These are phyloP conservation scores for Madurella mycetomatis DNA, from an alignment of 2,329 filamentous ascomycete species.

Conservation along the genomic window DNA sequence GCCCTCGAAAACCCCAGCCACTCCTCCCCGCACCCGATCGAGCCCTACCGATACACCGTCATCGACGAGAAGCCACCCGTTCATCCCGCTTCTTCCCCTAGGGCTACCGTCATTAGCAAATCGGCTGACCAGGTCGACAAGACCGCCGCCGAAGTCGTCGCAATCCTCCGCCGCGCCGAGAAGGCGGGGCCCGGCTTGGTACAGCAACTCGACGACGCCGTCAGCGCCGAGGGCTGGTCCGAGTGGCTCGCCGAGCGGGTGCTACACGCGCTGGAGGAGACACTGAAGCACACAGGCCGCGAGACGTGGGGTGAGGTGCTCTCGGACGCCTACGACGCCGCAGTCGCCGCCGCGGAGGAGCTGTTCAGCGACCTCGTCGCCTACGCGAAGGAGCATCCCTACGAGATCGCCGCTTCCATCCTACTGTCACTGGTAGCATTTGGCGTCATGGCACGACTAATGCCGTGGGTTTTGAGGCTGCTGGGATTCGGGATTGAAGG, in stretches of 20 bases:
- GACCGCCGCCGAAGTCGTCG: slow-evolving; percentile 4
- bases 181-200: too few relatives aligned
- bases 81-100: neutral
- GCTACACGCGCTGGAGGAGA: slow-evolving; percentile 27
- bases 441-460: slow-evolving; percentile 14
- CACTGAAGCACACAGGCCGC: slow-evolving; percentile 22
- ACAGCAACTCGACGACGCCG: slow-evolving; percentile 17
- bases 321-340: slow-evolving; percentile 10
- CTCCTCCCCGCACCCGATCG: too few relatives aligned
- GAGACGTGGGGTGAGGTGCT: slow-evolving; percentile 20
- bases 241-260: slow-evolving; percentile 29
- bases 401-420: slow-evolving; percentile 9
- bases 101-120: neutral
- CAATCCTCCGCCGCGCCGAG: slow-evolving; percentile 6
- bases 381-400: slow-evolving; percentile 14
- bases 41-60: neutral
- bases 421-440: slow-evolving; percentile 14
- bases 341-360: neutral
- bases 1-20: too few relatives aligned
- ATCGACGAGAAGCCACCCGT: slow-evolving; percentile 11
- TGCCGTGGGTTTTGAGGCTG: slow-evolving; percentile 12
- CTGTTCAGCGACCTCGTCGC: slow-evolving; percentile 5
- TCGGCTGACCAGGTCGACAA: neutral
- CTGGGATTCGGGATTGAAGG: slow-evolving; percentile 16
- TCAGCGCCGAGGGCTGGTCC: slow-evolving; percentile 29